Evolutionary conservation across 257 asterid species (phyloP), one percentile per base, ranked within the genome.

Genomic region (Nicotiana otophora): DNA sequence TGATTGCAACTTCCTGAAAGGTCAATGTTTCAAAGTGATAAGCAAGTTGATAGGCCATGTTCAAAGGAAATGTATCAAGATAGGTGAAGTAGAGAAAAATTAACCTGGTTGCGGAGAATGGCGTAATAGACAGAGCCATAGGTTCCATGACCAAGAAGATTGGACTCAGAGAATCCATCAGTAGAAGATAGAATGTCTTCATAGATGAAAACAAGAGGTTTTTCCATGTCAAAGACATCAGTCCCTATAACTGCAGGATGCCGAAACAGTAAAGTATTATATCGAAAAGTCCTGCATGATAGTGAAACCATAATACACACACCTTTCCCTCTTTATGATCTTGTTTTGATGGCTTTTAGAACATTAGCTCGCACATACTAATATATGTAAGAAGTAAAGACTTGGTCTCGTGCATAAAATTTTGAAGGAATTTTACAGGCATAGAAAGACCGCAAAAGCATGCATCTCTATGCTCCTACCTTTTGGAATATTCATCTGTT

Each of bases 91-190:
- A 42, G 65, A 82, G 67, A 60, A 48, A 10, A 42, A 31, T 9
- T 75, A 84, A 96, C 99, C 99, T 94, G 98, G 81, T 91, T 93
- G n/a, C 91, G 96, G 46, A 96, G 97, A 31, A 87, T 90, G 86
- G 95, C 94, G 62, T 89, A 93, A 88, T 94, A 96, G 82, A 96
- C 98, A 0, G 99, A 93, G 62, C 98, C 99, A 80, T 94, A 96
- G 30, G 94, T 90, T 78, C 99, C 99, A 77, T 94, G 94, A 42
- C 99, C 99, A 87, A 96, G 88, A 85, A 94, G 97, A 88, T 90
- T 92, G 83, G 98, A 86, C 81, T 94, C 98, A 3, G 98, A 94
- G 84, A 96, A 94, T 42, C 97, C 92, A 36, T 92, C 98, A 0
- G 99, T 93, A 14, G 95, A 88, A 78, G 91, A 86, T 14, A 90